Conservation (phyloP, 2,329 filamentous ascomycete species). For the Claviceps pazoutovae region DNA sequence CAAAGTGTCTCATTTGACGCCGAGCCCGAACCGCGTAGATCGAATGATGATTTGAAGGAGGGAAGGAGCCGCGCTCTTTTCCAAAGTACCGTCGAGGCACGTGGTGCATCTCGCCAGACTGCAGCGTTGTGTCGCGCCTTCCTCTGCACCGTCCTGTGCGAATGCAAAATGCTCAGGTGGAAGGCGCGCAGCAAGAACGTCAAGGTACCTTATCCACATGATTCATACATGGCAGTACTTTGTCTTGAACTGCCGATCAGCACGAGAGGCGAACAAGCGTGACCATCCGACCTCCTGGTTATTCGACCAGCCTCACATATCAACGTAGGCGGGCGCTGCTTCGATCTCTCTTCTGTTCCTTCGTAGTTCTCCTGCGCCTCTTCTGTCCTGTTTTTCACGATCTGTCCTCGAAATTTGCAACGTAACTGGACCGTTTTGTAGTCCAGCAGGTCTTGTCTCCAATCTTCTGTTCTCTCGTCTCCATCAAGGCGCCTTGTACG, state of each 20-base stretch:
- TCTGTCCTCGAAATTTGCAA: background rate
- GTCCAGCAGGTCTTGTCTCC: too few relatives aligned
- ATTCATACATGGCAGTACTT: background rate
- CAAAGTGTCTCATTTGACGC: too few relatives aligned
- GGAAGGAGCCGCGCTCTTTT: background rate
- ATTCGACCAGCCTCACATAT: background rate
- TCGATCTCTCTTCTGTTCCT: background rate
- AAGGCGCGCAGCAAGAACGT: background rate
- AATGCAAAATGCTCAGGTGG: background rate
- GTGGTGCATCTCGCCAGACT: background rate
- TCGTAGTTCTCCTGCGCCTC: background rate
- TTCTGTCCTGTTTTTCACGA: background rate
- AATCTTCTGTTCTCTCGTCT: background rate
- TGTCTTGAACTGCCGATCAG: background rate
- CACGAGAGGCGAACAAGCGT: background rate
- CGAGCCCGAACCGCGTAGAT: too few relatives aligned
- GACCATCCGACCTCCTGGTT: background rate
- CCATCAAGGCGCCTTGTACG: background rate
- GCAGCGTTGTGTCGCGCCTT: background rate
- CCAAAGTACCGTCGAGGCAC: background rate
- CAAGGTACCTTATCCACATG: background rate
- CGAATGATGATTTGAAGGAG: too few relatives aligned
- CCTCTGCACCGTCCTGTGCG: background rate
- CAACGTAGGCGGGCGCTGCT: background rate
- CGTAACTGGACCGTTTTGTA: background rate